Evolutionary conservation across 805 yeast species (phyloP).

Genomic region (Metschnikowia similis): DNA sequence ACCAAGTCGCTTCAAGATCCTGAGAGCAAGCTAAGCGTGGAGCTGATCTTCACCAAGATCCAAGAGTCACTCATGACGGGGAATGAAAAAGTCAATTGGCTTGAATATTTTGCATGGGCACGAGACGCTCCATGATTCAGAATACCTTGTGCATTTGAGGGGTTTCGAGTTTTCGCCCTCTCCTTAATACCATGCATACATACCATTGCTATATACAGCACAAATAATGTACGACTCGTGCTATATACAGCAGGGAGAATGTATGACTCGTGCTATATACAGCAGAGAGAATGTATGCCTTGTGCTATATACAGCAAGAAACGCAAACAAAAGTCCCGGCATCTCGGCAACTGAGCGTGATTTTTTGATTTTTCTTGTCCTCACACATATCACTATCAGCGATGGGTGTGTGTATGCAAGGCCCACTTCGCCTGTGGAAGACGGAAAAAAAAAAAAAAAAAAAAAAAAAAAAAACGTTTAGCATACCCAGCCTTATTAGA

Average conservation of each 20-base stretch:
- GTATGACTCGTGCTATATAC: neutral
- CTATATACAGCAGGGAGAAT: neutral
- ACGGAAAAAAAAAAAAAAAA: too few species aligned
- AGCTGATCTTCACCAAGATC: constrained; percentile 9
- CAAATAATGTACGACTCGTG: too few species aligned
- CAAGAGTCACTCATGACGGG: constrained; percentile 8
- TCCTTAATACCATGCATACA: neutral
- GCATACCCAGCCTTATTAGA: too few species aligned
- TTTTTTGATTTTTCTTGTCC: neutral
- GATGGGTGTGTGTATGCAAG: too few species aligned
- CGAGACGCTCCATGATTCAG: neutral
- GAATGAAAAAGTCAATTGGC: constrained; percentile 12
- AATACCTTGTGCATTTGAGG: neutral
- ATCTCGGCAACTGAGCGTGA: neutral
- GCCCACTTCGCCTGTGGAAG: too few species aligned
- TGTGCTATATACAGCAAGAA: neutral
- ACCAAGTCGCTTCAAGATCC: neutral
- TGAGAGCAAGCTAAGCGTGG: neutral
- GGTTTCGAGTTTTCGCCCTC: neutral
- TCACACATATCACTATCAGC: too few species aligned
- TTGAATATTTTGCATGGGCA: constrained; percentile 13
- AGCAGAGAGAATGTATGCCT: neutral
- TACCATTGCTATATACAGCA: neutral
- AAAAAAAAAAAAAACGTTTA: too few species aligned
- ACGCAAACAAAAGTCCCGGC: neutral